Conservation (phyloP, 2,329 filamentous ascomycete genomes). For the Fonsecaea nubica region DNA sequence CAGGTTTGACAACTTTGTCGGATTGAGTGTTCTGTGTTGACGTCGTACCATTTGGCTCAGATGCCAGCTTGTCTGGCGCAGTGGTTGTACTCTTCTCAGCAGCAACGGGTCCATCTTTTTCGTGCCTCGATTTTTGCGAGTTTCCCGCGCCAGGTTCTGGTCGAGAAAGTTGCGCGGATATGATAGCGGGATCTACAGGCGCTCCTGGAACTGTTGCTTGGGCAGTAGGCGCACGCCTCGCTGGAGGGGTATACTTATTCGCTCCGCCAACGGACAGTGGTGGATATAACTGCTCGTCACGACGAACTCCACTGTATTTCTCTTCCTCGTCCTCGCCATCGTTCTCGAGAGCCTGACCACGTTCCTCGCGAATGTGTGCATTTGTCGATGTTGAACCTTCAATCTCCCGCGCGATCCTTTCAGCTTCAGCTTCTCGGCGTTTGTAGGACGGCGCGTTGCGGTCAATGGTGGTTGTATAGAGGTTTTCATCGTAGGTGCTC, state of each 20-base stretch:
- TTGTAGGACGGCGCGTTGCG: conserved; percentile 81
- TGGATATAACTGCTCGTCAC: conserved; percentile 66
- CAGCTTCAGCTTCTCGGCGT: conserved; percentile 77
- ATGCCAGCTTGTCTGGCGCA: conserved; percentile 13
- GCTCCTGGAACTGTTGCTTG: conserved; percentile 76
- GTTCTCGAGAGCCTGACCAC: conserved; percentile 70
- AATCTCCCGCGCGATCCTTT: conserved; percentile 87
- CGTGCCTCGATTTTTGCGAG: conserved; percentile 50
- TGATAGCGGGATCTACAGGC: conserved; percentile 86
- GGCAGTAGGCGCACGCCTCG: conserved; percentile 77
- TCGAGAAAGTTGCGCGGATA: conserved; percentile 77
- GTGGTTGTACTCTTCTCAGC: conserved; percentile 14
- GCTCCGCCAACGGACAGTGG: conserved; percentile 66
- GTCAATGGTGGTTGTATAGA: conserved; percentile 92
- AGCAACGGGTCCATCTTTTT: conserved; percentile 5
- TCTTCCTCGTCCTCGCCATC: conserved; percentile 85
- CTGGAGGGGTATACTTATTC: conserved; percentile 89
- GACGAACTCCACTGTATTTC: conserved; percentile 92
- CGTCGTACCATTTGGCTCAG: conserved; percentile 14
- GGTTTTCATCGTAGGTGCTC: conserved; percentile 90
- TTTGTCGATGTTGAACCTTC: conserved; percentile 76
- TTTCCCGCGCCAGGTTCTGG: conserved; percentile 49
- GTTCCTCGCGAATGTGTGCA: conserved; percentile 87
- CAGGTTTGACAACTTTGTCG: conserved; percentile 23
- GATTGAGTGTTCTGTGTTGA: conserved; percentile 5